phyloP scores from a whole-genome alignment of 371 early-diverging fungal species.

The Thermomucor indicae-seudaticae region DNA sequence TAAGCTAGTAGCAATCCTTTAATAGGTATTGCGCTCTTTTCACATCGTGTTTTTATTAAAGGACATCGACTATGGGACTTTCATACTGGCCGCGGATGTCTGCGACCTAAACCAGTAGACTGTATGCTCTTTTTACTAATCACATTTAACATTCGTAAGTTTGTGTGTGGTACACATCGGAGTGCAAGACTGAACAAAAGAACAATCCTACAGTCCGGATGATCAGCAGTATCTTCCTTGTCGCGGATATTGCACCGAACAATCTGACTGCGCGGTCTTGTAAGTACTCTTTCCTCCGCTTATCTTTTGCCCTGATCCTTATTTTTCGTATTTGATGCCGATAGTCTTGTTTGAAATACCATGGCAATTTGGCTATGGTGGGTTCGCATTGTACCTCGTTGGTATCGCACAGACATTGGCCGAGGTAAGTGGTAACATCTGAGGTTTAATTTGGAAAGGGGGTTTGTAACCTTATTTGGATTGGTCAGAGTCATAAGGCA shows the following conservation, averaged over 20 bases:
- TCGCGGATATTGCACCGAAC: constrained; percentile 15
- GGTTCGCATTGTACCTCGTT: constrained; percentile 21
- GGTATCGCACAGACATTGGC: constrained; percentile 29
- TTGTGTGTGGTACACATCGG: not conserved
- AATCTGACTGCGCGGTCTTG: constrained; percentile 24
- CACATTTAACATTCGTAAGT: constrained; percentile 17
- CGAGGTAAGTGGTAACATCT: constrained; percentile 8
- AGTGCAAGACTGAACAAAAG: too few species aligned
- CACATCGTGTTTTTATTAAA: constrained; percentile 16
- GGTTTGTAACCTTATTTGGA: not conserved
- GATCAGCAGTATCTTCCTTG: constrained; percentile 16
- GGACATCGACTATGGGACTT: constrained; percentile 15
- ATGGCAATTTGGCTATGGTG: constrained; percentile 28
- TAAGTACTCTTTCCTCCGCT: constrained; percentile 9
- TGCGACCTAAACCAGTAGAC: constrained; percentile 24
- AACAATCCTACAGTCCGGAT: constrained; percentile 20
- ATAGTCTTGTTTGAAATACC: constrained; percentile 21
- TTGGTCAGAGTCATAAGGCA: constrained; percentile 33
- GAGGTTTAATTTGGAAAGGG: not conserved
- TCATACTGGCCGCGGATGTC: constrained; percentile 6
- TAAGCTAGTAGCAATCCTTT: not conserved
- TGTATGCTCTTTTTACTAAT: constrained; percentile 16
- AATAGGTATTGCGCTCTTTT: constrained; percentile 10
- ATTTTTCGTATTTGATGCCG: not conserved
- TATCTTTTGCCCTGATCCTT: not conserved